Evolutionary conservation across 2,329 filamentous ascomycete species (phyloP).

Genomic region (Bipolaris sorokiniana): DNA sequence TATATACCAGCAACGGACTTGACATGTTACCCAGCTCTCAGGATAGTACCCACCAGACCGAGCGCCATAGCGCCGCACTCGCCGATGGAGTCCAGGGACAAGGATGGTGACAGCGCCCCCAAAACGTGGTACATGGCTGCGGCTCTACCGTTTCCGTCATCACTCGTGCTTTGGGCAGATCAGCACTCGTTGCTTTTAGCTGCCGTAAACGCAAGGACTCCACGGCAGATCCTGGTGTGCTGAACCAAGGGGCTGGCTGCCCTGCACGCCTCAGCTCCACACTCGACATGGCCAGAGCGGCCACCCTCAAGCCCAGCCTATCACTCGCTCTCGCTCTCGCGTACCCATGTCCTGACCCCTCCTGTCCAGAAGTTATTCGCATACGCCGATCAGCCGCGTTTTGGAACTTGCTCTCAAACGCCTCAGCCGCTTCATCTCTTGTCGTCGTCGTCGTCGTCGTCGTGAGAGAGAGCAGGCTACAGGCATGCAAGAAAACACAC

Average conservation of each 20-base stretch:
- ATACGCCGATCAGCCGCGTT: constrained; percentile 17
- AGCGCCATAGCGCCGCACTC: constrained; percentile 27
- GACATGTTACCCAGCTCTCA: constrained; percentile 17
- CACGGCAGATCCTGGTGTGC: constrained; percentile 25
- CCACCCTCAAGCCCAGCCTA: constrained; percentile 13
- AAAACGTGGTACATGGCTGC: constrained; percentile 31
- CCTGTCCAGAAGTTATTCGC: constrained; percentile 15
- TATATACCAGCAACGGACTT: constrained; percentile 13
- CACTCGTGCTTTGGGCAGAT: constrained; percentile 22
- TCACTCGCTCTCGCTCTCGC: constrained; percentile 7
- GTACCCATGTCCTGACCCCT: constrained; percentile 11
- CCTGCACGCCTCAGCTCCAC: constrained; percentile 17
- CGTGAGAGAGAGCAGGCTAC: not conserved
- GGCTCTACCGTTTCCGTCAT: constrained; percentile 25
- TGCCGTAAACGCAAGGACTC: constrained; percentile 25
- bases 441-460: not conserved
- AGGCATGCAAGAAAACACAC: constrained; percentile 3
- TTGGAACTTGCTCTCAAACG: constrained; percentile 10
- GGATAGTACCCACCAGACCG: constrained; percentile 21
- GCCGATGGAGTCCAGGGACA: constrained; percentile 25
- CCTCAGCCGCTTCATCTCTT: constrained; percentile 15
- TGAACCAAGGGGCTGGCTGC: constrained; percentile 25
- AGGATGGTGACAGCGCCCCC: constrained; percentile 26
- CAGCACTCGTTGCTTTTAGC: constrained; percentile 27
- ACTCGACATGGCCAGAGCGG: constrained; percentile 12